These are phyloP conservation scores for Pythium grandisporangium DNA, from an alignment of 352 stramenopile genomes.

Conservation along the genomic window DNA sequence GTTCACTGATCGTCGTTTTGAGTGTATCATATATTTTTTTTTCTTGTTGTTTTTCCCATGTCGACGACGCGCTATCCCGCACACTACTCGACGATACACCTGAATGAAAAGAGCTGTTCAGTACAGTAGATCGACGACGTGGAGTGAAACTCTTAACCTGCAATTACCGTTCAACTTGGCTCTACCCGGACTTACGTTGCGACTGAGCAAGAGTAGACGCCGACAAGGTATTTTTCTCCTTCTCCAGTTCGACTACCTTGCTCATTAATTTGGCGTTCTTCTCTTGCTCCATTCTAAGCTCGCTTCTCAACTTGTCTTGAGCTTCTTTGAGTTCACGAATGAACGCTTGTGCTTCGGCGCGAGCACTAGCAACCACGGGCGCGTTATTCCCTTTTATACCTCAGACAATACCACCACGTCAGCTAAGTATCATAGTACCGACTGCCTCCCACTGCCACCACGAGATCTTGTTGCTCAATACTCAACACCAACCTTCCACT, in stretches of 20 bases:
- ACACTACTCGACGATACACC: no score
- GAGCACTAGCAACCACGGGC: conserved; percentile 40
- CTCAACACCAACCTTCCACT: conserved; percentile 25
- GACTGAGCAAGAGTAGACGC: neutral
- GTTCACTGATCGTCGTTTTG: conserved; percentile 60
- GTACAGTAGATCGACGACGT: no score
- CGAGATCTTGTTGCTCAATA: no score
- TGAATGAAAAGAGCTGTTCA: no score
- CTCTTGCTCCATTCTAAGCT: conserved; percentile 63
- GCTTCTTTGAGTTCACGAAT: conserved; percentile 56
- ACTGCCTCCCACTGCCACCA: no score
- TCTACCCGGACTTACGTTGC: no score
- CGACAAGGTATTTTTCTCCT: conserved; percentile 47
- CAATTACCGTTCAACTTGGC: no score
- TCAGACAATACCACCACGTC: no score
- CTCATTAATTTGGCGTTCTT: conserved; percentile 66
- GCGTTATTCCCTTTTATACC: conserved; percentile 23
- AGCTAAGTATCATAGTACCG: neutral
- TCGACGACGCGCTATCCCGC: no score
- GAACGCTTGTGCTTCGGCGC: conserved; percentile 51
- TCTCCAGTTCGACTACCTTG: conserved; percentile 60
- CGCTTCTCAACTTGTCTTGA: conserved; percentile 40
- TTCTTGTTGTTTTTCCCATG: conserved; percentile 71
- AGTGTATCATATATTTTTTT: conserved; percentile 67
- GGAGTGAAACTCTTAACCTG: no score